A percentile compares a stretch with the other conserved stretches of the same genome.
These are phyloP conservation scores for Leptographium lundbergii DNA, from an alignment of 2,329 filamentous ascomycete species.

Conservation along the genomic window DNA sequence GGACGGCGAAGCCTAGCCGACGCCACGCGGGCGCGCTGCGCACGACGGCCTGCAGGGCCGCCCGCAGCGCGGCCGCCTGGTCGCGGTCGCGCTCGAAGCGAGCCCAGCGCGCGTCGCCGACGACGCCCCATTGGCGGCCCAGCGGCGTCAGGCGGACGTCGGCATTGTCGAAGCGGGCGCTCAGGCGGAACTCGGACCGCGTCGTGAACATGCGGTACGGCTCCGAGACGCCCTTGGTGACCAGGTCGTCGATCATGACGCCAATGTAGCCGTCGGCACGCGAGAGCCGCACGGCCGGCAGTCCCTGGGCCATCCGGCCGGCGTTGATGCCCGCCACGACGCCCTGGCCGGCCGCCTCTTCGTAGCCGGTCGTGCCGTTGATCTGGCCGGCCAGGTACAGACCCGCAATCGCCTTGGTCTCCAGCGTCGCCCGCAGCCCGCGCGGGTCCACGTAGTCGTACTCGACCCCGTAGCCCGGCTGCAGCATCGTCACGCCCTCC, in stretches of 20 bases:
- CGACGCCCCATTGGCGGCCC: constrained; percentile 63
- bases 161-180: constrained; percentile 83
- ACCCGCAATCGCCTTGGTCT: constrained; percentile 83
- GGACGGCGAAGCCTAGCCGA: constrained; percentile 21
- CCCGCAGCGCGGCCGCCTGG: constrained; percentile 55
- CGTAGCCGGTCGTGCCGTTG: constrained; percentile 95
- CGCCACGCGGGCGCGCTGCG: constrained; percentile 13
- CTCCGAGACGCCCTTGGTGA: constrained; percentile 93
- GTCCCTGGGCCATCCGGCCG: constrained; percentile 60
- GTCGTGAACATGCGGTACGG: constrained; percentile 98
- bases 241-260: constrained; percentile 95
- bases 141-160: constrained; percentile 73
- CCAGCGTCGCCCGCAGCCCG: constrained; percentile 73
- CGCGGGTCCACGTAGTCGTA: constrained; percentile 98
- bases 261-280: constrained; percentile 91
- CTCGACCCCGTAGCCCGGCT: constrained; percentile 92
- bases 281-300: constrained; percentile 54
- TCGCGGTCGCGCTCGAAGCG: constrained; percentile 51
- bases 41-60: constrained; percentile 31
- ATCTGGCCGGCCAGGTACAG: constrained; percentile 93
- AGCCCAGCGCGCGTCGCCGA: constrained; percentile 68
- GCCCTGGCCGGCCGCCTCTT: constrained; percentile 91
- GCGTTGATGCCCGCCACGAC: constrained; percentile 90
- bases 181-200: constrained; percentile 90
- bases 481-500: constrained; percentile 81